Evolutionary conservation across 345 rosid genomes (phyloP).

Genomic region (Populus ilicifolia): DNA sequence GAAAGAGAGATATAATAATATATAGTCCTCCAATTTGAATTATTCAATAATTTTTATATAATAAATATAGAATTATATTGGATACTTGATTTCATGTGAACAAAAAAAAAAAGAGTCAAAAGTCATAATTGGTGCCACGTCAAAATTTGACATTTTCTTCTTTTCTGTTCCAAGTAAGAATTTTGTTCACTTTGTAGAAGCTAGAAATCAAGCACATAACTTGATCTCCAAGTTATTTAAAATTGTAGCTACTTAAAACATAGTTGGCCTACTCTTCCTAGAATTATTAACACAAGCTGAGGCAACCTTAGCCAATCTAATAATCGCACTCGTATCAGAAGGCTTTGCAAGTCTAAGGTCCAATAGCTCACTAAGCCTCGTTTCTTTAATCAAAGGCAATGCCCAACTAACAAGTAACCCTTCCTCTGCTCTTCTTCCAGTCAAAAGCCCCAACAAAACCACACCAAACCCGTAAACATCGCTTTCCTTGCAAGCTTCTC

Average conservation of each 20-base stretch:
- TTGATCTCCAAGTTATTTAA: slow-evolving; percentile 55
- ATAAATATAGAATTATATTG: background rate
- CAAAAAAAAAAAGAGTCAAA: background rate
- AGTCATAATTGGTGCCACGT: background rate
- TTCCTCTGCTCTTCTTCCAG: slow-evolving; percentile 62
- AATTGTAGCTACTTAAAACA: slow-evolving; percentile 57
- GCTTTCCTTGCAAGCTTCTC: slow-evolving; percentile 53
- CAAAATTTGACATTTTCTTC: background rate
- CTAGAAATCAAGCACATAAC: slow-evolving; percentile 10
- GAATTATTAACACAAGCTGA: slow-evolving; percentile 74
- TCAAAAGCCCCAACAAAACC: slow-evolving; percentile 69
- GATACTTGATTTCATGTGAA: too few species aligned
- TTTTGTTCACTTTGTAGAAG: too few species aligned
- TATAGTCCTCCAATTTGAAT: background rate
- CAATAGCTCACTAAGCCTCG: slow-evolving; percentile 50
- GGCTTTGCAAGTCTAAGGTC: slow-evolving; percentile 57
- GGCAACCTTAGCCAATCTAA: slow-evolving; percentile 74
- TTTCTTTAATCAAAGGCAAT: slow-evolving; percentile 63
- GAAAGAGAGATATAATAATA: background rate
- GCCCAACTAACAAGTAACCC: slow-evolving; percentile 78
- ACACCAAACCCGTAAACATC: slow-evolving; percentile 85
- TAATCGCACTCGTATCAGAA: slow-evolving; percentile 41
- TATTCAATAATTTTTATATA: background rate
- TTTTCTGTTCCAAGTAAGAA: too few species aligned
- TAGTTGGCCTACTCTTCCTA: slow-evolving; percentile 60